Percentiles rank a stretch among this genome's conserved stretches.
phyloP scores from a whole-genome alignment of 805 yeast species.

The Candida krabiensis region DNA sequence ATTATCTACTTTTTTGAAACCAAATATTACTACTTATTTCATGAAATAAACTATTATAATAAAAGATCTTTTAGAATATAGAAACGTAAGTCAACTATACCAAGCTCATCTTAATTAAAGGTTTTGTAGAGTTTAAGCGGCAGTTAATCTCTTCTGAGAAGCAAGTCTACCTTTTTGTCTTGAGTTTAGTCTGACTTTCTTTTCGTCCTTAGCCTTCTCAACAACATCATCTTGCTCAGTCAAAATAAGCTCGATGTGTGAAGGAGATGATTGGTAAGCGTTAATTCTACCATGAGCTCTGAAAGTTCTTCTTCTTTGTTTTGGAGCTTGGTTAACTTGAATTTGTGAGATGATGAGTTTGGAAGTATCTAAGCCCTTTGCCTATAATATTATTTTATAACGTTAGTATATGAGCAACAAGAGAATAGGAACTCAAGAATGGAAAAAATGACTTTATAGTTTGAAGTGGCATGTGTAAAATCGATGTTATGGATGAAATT shows the following conservation, averaged over 20 bases:
- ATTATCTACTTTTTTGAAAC: no score
- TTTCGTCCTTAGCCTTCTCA: slow-evolving; percentile 71
- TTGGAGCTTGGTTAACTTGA: slow-evolving; percentile 99
- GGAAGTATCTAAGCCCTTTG: slow-evolving; percentile 96
- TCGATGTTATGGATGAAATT: not conserved
- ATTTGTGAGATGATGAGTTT: slow-evolving; percentile 95
- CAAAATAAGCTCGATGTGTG: slow-evolving; percentile 96
- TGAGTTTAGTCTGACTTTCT: slow-evolving; percentile 69
- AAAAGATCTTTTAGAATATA: slow-evolving; percentile 6
- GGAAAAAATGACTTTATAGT: not conserved
- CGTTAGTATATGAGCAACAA: slow-evolving; percentile 21
- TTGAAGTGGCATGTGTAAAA: not conserved
- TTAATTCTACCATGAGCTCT: slow-evolving; percentile 99
- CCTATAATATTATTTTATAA: slow-evolving; percentile 33
- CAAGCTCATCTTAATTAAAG: not conserved
- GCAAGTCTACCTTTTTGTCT: slow-evolving; percentile 93
- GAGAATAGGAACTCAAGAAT: not conserved
- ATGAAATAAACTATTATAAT: slow-evolving; percentile 11
- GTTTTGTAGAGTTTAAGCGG: slow-evolving; percentile 38
- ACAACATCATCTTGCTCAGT: slow-evolving; percentile 94
- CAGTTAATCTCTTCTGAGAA: slow-evolving; percentile 83
- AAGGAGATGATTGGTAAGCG: slow-evolving; percentile 98
- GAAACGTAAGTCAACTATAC: slow-evolving; percentile 7
- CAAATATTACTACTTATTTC: slow-evolving; percentile 6
- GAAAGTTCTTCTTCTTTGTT: slow-evolving; percentile 99